These are phyloP conservation scores for Plenodomus lindquistii DNA, from an alignment of 2,329 filamentous ascomycete genomes.

Conservation along the genomic window DNA sequence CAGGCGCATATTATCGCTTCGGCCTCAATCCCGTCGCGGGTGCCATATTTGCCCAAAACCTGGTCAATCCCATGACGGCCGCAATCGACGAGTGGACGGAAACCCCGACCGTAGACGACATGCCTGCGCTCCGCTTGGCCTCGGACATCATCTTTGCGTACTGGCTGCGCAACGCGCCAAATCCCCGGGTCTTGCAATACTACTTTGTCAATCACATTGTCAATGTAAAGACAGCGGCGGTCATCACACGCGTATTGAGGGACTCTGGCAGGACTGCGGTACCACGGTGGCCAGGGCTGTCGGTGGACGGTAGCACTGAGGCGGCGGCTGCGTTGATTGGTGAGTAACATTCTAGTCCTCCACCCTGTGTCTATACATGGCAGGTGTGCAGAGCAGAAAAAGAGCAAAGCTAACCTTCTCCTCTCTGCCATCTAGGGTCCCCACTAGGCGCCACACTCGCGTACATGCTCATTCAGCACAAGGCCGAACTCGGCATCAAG, in stretches of 20 bases:
- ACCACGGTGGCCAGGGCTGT: neutral
- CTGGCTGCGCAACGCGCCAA: slow-evolving; percentile 8
- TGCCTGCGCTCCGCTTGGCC: slow-evolving; percentile 6
- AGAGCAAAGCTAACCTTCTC: neutral
- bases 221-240: neutral
- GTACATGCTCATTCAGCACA: slow-evolving; percentile 3
- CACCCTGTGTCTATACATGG: too few relatives aligned
- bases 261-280: neutral
- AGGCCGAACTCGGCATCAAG: slow-evolving; percentile 1
- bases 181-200: slow-evolving; percentile 9
- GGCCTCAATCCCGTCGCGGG: neutral
- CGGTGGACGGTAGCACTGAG: neutral
- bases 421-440: neutral
- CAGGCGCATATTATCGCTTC: neutral
- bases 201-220: slow-evolving; percentile 1
- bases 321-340: neutral
- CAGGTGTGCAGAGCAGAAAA: too few relatives aligned
- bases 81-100: neutral
- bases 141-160: slow-evolving; percentile 17
- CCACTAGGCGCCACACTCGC: slow-evolving; percentile 2
- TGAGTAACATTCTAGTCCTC: neutral
- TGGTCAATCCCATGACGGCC: neutral
- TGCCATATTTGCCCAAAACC: neutral
- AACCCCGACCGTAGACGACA: neutral
- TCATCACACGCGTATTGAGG: neutral